Base-by-base conservation (phyloP, 2,329 filamentous ascomycete genomes). In the Trichoderma sp. region DNA sequence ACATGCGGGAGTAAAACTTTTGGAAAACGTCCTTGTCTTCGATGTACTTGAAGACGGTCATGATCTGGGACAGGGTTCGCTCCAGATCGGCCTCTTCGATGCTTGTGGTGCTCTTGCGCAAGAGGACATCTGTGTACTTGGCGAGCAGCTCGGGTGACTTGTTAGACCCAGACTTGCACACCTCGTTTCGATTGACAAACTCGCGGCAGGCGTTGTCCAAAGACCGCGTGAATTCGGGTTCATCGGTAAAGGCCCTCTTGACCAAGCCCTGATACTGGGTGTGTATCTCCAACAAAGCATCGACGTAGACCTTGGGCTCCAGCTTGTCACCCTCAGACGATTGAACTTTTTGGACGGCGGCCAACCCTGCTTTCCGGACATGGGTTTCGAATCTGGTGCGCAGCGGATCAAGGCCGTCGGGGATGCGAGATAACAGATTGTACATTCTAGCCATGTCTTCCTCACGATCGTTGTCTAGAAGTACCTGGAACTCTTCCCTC, bases 11-110 rank as follows among this genome's bases (percentile, higher is more conserved):
- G 84, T 99, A 99, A 83, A 98, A 99, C 82, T 98, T 99, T 82
- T 98, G 96, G 88, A 99, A 99, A 6, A 99, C 97, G 79, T 99
- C 96, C 86, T 99, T 99, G 83, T 99, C 97, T 81, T 99, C 96
- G 74, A 99, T 98, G 83, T 99, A 99, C 85, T 98, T 98, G 89
- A 99, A 99, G 70, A 99, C 94, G 1, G 95, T 98, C 96, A 99
- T 99, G 78, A 99, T 96, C 81, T 98, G 93, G 24, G 90, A 90
- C 34, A 98, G 85, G 36, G 94, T 92, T 75, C 92, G 91, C 83
- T 99, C 96, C 77, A 98, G 88, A 79, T 99, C 95, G 36, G 93
- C 92, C 79, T 99, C 96, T 79, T 98, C 96, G 15, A 94, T 93
- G 77, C 94, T 94, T 76, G 95, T 97, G 34, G 92, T 93, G 76